Percentiles rank a stretch among this genome's conserved stretches.
phyloP scores from a whole-genome alignment of 2,329 filamentous ascomycete genomes.

The Bertia moriformis region DNA sequence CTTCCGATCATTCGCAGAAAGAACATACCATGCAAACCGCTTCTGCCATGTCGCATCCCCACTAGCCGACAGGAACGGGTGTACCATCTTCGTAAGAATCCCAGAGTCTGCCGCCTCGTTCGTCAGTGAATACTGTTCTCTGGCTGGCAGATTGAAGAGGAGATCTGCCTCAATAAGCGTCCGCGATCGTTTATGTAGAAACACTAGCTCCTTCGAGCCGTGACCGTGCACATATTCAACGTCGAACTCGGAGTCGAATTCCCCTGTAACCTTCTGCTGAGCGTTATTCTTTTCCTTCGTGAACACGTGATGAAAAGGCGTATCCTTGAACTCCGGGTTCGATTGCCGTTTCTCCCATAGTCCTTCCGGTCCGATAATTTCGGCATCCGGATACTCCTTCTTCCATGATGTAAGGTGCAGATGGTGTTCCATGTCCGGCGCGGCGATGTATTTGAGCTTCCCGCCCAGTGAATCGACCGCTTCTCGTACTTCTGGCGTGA shows the following conservation, averaged over 20 bases:
- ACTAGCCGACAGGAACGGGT: slow-evolving; percentile 26
- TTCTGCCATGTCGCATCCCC: slow-evolving; percentile 40
- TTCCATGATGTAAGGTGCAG: slow-evolving; percentile 52
- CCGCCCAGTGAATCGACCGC: slow-evolving; percentile 28
- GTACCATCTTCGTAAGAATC: slow-evolving; percentile 37
- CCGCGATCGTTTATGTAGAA: slow-evolving; percentile 39
- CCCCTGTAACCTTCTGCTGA: slow-evolving; percentile 29
- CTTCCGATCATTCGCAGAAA: slow-evolving; percentile 1
- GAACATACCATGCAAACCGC: slow-evolving; percentile 43
- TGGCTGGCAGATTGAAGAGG: slow-evolving; percentile 50
- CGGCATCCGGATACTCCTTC: slow-evolving; percentile 42
- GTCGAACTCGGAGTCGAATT: slow-evolving; percentile 52
- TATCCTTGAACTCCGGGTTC: slow-evolving; percentile 6
- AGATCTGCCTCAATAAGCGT: slow-evolving; percentile 54
- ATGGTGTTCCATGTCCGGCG: slow-evolving; percentile 53
- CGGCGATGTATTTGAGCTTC: slow-evolving; percentile 47
- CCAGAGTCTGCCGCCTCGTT: slow-evolving; percentile 28
- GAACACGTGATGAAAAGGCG: slow-evolving; percentile 2
- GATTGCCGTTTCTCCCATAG: slow-evolving; percentile 44
- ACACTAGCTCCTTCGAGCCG: slow-evolving; percentile 37
- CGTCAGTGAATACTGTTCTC: slow-evolving; percentile 42
- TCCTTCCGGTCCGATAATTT: slow-evolving; percentile 47
- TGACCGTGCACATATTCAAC: slow-evolving; percentile 40
- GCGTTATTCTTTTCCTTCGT: not conserved
- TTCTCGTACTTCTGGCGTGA: slow-evolving; percentile 40